These are phyloP conservation scores for Ogataea parapolymorpha DNA, from an alignment of 805 yeast species.

Conservation along the genomic window DNA sequence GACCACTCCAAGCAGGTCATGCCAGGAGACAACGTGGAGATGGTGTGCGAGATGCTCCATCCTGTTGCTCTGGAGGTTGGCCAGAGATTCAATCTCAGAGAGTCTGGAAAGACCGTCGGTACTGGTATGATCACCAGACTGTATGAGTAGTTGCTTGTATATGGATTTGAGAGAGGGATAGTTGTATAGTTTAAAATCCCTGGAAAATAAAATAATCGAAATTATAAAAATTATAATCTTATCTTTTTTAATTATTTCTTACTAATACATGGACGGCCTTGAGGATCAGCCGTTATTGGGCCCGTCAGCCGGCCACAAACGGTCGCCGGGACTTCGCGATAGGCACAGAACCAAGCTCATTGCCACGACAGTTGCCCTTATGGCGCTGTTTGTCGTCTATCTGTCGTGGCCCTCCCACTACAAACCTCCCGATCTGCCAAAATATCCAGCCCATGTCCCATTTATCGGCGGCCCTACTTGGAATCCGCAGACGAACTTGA, in stretches of 20 bases:
- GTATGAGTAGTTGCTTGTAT: slow-evolving; percentile 25
- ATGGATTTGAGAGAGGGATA: slow-evolving; percentile 7
- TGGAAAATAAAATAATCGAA: neutral
- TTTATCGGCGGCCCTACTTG: slow-evolving; percentile 38
- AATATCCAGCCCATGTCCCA: slow-evolving; percentile 31
- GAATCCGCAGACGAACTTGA: slow-evolving; percentile 38
- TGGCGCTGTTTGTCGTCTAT: neutral
- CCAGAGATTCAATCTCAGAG: slow-evolving; percentile 99
- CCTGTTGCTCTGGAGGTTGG: slow-evolving; percentile 94
- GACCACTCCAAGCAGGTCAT: slow-evolving; percentile 88
- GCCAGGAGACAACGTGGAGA: slow-evolving; percentile 98
- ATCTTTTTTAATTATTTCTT: slow-evolving; percentile 1
- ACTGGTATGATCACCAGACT: slow-evolving; percentile 93
- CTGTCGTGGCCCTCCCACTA: neutral
- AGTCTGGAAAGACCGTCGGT: slow-evolving; percentile 99
- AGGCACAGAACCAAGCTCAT: neutral
- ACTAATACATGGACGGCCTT: neutral
- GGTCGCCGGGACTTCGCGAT: neutral
- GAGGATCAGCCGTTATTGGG: slow-evolving; percentile 3
- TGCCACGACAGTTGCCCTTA: neutral
- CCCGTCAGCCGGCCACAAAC: neutral
- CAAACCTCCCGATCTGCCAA: slow-evolving; percentile 6
- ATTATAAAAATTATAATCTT: neutral
- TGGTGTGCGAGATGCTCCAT: slow-evolving; percentile 84
- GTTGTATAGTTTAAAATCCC: slow-evolving; percentile 6